Evolutionary conservation across 83 land plant species (phyloP), one percentile per base, ranked within the genome.

Genomic region (Diphasiastrum complanatum): DNA sequence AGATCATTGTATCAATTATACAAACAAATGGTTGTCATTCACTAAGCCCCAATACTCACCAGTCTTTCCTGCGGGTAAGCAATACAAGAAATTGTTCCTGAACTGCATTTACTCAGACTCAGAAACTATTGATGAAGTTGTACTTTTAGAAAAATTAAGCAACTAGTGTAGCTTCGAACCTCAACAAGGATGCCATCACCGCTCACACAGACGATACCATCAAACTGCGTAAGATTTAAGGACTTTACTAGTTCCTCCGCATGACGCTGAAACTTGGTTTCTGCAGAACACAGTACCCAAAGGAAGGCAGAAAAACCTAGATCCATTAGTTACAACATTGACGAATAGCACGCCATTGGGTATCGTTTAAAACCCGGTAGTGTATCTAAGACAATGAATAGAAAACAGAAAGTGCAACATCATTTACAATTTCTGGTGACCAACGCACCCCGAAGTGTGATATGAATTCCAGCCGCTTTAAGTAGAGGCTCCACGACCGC

Each of bases 151-250:
- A n/a, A n/a, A n/a, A n/a, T n/a, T n/a, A n/a, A 26, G 34, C 43
- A 24, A 16, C 28, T 35, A 31, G 23, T 26, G 30, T 53, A 25
- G n/a, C 1, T 33, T 51, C 76, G 14, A 29, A 91, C 97, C 97
- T 91, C 97, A 47, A 83, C 87, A 38, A 91, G 72, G 8, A 88
- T 61, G 32, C 97, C 95, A 77, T 91, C 97, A 8, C 97, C 97
- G 64, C 97, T 91, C 19, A 88, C 83, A 71, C 97, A 91, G 29
- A 85, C 79, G 53, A 91, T 74, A 12, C 96, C 97, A 75, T 91
- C 97, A 63, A 81, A 87, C 47, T 69, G 71, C 0, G 81, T 33
- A 19, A 87, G 64, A 78, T 91, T 89, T 79, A 87, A 26, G 2
- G 74, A 37, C 48, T 66, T 60, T 5, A 75, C 91, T 63, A 91